Base-by-base conservation (phyloP, 805 yeast species). In the Myxozyma lipomycoides region DNA sequence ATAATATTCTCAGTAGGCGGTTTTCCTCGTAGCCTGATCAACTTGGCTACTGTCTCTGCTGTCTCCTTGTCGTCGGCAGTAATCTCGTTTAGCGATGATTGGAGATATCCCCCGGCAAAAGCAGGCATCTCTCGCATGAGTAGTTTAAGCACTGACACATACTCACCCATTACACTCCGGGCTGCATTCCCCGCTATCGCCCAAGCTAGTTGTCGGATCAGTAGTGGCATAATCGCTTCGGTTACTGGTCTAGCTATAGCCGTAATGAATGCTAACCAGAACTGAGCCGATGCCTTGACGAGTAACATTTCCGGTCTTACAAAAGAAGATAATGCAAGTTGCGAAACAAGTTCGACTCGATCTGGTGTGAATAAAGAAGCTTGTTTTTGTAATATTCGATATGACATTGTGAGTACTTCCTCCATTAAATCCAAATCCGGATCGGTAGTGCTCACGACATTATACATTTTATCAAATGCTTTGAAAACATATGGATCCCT, bases 291-390 rank as follows among this genome's bases (percentile, higher is more conserved):
- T 1, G 83, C 70, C 53, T 77, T 76, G 23, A 83, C 61, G 1
- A 82, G 74, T 55, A 79, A 76, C 28, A 79, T 67, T 61, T 84
- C 88, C n/a, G 70, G 68, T 0, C 78, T 71, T 3, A 59, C 54
- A 22, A 82, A 65, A 3, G 75, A 72, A 3, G 64, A 58, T 10
- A 79, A 55, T 1, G 73, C 71, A 49, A 74, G 67, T 7, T 63
- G 62, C 17, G 72, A 37, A 10, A 70, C 55, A 22, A 19, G 45
- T 36, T 18, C 43, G 23, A 12, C 12, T 12, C 32, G 32, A 12
- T 28, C 32, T 7, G 32, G 32, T 10, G 60, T 15, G 6, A 67
- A 42, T 2, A 51, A 46, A 6, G 26, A 48, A 4, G 46, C 52
- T 32, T 58, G 54, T 12, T 56, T 45, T 19, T 35, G 43, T 9